Percentiles rank a stretch among this genome's conserved stretches.
Conservation (phyloP, 768 basidiomycete species). For the Collybia mongolica region DNA sequence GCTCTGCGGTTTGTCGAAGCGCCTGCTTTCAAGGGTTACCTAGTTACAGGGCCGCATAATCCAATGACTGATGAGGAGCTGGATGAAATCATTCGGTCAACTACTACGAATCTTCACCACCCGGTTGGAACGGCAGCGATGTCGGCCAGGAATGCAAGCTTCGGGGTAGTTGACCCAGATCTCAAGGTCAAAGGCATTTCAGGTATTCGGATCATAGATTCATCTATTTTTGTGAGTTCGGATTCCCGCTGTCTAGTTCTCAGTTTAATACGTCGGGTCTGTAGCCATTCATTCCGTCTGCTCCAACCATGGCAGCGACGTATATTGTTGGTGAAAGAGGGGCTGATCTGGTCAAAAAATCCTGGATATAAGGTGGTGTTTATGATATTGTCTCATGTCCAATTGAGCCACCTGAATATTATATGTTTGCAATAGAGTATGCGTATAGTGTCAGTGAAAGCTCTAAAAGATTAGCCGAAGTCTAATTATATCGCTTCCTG, state of each 20-base stretch:
- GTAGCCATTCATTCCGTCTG: constrained; percentile 23
- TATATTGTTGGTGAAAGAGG: constrained; percentile 29
- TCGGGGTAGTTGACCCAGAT: constrained; percentile 29
- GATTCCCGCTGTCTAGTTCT: neutral
- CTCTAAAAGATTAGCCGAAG: too few species aligned
- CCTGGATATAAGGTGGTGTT: constrained; percentile 1
- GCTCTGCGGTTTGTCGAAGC: constrained; percentile 12
- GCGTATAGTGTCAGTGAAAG: too few species aligned
- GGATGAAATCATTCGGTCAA: constrained; percentile 12
- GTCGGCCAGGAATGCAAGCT: constrained; percentile 15
- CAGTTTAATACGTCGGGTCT: neutral
- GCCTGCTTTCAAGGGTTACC: constrained; percentile 15
- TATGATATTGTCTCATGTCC: too few species aligned
- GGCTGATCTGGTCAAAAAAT: constrained; percentile 23
- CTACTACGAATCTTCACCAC: constrained; percentile 16
- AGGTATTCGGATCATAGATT: constrained; percentile 30
- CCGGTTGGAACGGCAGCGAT: constrained; percentile 22
- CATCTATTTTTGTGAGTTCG: constrained; percentile 18
- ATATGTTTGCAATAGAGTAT: too few species aligned
- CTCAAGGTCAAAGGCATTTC: constrained; percentile 26
- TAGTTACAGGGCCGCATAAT: constrained; percentile 2
- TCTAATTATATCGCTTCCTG: too few species aligned
- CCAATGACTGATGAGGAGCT: constrained; percentile 20
- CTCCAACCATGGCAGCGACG: constrained; percentile 25
- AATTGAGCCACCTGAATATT: too few species aligned